These are phyloP conservation scores for Gyromitra esculenta DNA, from an alignment of 2,329 filamentous ascomycete genomes.

Conservation along the genomic window DNA sequence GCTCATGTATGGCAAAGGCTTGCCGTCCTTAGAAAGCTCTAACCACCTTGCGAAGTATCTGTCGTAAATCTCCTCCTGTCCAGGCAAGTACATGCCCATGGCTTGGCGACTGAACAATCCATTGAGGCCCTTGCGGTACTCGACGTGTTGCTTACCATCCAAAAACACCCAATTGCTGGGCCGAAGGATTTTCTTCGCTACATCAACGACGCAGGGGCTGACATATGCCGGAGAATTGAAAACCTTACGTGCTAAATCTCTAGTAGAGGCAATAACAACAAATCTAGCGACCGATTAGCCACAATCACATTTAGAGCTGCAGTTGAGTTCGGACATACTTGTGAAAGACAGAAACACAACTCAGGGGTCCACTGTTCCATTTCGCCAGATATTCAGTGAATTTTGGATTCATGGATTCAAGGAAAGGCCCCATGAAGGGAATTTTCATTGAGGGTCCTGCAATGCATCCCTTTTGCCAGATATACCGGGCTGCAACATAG, in stretches of 20 bases:
- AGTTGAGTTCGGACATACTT: conserved; percentile 69
- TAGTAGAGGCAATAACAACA: conserved; percentile 93
- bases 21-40: conserved; percentile 76
- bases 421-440: conserved; percentile 93
- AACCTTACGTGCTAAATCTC: conserved; percentile 94
- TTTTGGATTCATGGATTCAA: conserved; percentile 89
- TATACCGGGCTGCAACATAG: conserved; percentile 72
- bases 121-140: conserved; percentile 97
- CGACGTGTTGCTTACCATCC: conserved; percentile 92
- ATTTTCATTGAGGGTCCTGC: conserved; percentile 78
- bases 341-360: conserved; percentile 98
- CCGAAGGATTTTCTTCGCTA: conserved; percentile 90
- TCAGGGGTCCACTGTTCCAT: conserved; percentile 89
- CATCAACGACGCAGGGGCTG: conserved; percentile 96
- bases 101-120: conserved; percentile 91
- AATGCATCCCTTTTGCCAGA: conserved; percentile 78
- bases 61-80: conserved; percentile 91
- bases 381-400: conserved; percentile 91
- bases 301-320: conserved; percentile 19
- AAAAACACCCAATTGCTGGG: conserved; percentile 96
- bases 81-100: conserved; percentile 86
- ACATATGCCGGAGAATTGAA: conserved; percentile 93
- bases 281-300: conserved; percentile 69
- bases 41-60: conserved; percentile 84
- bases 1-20: conserved; percentile 87